Percentiles rank a stretch among this genome's conserved stretches.
Conservation (phyloP, 768 basidiomycete genomes). For the Mycena vitilis region DNA sequence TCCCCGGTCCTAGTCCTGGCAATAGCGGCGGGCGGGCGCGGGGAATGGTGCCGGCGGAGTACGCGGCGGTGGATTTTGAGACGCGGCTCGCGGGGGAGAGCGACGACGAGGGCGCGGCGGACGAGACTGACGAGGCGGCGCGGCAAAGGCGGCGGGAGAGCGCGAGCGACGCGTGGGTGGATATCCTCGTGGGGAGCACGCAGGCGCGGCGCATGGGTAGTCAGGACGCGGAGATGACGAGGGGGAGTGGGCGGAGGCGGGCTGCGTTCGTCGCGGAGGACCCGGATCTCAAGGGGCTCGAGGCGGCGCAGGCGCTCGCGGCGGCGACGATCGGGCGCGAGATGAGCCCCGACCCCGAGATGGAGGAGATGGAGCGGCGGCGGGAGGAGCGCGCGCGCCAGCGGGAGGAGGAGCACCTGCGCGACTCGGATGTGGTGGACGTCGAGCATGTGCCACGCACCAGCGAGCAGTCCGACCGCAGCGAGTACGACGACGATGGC, state of each 20-base stretch:
- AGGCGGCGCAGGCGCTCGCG: constrained; percentile 79
- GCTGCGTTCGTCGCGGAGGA: constrained; percentile 54
- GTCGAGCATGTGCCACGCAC: constrained; percentile 59
- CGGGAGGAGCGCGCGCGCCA: constrained; percentile 48
- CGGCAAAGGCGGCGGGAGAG: constrained; percentile 62
- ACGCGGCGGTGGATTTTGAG: constrained; percentile 86
- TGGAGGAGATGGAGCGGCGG: constrained; percentile 46
- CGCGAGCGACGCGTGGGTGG: constrained; percentile 87
- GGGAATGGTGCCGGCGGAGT: constrained; percentile 76
- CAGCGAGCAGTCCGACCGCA: constrained; percentile 37
- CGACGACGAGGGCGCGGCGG: constrained; percentile 52
- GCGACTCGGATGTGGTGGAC: constrained; percentile 63
- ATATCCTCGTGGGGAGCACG: constrained; percentile 76
- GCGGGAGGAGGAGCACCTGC: constrained; percentile 47
- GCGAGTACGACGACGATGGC: constrained; percentile 32
- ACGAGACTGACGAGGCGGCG: constrained; percentile 54
- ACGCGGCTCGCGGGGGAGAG: constrained; percentile 79
- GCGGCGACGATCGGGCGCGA: constrained; percentile 46
- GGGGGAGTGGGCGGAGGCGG: constrained; percentile 45
- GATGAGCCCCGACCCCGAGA: constrained; percentile 26
- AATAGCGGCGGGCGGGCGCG: constrained; percentile 48
- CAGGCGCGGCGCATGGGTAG: constrained; percentile 62
- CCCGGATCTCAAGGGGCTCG: constrained; percentile 78
- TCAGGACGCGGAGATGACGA: constrained; percentile 60
- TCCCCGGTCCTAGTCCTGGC: constrained; percentile 67